Base-by-base conservation (phyloP, 1,284 basidiomycete genomes). In the Ganoderma resinaceum region DNA sequence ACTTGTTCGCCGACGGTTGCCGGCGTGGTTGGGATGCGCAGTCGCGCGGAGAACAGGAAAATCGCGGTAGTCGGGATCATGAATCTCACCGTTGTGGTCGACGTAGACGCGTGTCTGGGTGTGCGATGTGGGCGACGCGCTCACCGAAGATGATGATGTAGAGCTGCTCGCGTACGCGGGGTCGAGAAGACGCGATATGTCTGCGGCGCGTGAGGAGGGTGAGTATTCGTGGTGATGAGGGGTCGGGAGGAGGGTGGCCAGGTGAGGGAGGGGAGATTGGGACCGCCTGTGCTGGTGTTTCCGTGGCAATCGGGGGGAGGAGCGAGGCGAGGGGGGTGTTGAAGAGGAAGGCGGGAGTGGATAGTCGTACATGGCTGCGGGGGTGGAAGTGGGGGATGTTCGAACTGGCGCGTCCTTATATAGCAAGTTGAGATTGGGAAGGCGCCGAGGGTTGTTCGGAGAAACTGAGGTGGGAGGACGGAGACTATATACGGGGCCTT, bases 11-110 rank as follows among this genome's bases (percentile, higher is more conserved):
- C 76, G 72, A 53, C 52, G 67, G 66, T 66, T 68, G 42, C 62
- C 58, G 52, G 65, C 16, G 62, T 57, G 63, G 35, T 49, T 65
- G 38, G 69, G 20, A 76, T 71, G 74, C 68, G 77, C 66, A 53
- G 75, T 35, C n/a, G 72, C 70, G 65, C 76, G 79, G 26, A 83
- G 73, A 58, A 84, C 72, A 61, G 87, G 89, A 74, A 91, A 91
- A 78, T 89, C 83, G 71, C 89, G 83, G 80, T 85, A 91, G 76
- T 91, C 90, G 35, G 89, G 90, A 77, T 91, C 89, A 76, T 91
- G 89, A 23, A 90, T 80, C 76, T 88, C 85, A 61, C 89, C 90
- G 64, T 84, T 81, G 77, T 82, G 81, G 81, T 91, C 89, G 69
- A 89, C 83, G 74, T 89, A 91, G 66, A 83, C 85, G 63, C 75